These are phyloP conservation scores for Daedalea quercina DNA, from an alignment of 768 basidiomycete genomes.

Conservation along the genomic window DNA sequence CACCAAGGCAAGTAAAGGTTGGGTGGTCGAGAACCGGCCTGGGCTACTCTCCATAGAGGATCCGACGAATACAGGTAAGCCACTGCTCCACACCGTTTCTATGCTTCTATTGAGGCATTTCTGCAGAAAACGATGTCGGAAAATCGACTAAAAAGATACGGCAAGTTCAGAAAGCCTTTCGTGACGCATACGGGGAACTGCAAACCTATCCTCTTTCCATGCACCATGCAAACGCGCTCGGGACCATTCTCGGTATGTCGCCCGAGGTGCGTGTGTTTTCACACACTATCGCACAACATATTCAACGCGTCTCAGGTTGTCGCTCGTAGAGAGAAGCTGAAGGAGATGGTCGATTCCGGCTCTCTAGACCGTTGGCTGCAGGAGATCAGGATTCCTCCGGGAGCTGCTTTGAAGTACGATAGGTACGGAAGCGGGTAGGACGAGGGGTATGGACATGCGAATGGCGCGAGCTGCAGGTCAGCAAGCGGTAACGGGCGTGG, in stretches of 20 bases:
- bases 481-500: too few relatives aligned
- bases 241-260: constrained; percentile 17
- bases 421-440: too few relatives aligned
- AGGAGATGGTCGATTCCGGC: constrained; percentile 15
- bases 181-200: constrained; percentile 21
- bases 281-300: background rate
- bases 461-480: too few relatives aligned
- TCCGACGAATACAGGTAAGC: constrained; percentile 32
- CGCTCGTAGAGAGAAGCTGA: constrained; percentile 8
- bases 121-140: constrained; percentile 8
- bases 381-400: constrained; percentile 4
- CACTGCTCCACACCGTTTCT: background rate
- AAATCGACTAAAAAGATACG: constrained; percentile 27
- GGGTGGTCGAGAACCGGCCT: constrained; percentile 21
- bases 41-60: constrained; percentile 30
- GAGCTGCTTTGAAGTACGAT: too few relatives aligned
- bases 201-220: constrained; percentile 5
- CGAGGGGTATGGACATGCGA: too few relatives aligned
- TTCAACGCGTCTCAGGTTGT: constrained; percentile 13
- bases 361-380: constrained; percentile 7
- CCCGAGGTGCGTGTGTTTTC: constrained; percentile 9
- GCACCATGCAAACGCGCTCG: constrained; percentile 14
- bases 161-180: constrained; percentile 29
- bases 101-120: too few relatives aligned
- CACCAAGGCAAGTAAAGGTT: constrained; percentile 28